Conservation (phyloP, 768 basidiomycete species). For the Trametopsis cervina region DNA sequence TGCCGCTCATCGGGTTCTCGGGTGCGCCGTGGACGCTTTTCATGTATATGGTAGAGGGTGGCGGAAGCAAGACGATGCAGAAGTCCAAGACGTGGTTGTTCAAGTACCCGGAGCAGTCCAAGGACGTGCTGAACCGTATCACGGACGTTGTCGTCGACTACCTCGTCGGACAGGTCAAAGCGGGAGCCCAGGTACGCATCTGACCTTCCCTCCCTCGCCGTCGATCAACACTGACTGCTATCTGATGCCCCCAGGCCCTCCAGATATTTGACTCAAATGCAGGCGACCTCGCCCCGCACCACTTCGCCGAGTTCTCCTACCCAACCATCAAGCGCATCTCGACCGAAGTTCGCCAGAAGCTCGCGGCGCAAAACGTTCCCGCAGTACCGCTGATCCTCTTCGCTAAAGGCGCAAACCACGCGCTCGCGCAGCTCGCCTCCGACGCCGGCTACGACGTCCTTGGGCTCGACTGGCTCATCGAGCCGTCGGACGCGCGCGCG, state of each 20-base stretch:
- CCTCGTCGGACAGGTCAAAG: constrained; percentile 87
- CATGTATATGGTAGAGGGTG: constrained; percentile 97
- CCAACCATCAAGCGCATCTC: constrained; percentile 75
- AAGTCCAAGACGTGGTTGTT: constrained; percentile 95
- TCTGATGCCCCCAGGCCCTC: constrained; percentile 52
- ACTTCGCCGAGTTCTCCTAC: constrained; percentile 79
- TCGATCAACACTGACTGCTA: background rate
- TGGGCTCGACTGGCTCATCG: constrained; percentile 88
- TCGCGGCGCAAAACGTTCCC: constrained; percentile 47
- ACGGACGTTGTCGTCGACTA: constrained; percentile 89
- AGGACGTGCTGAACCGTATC: constrained; percentile 67
- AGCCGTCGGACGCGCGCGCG: constrained; percentile 62
- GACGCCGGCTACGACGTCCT: constrained; percentile 78
- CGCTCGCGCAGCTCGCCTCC: constrained; percentile 52
- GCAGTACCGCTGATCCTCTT: constrained; percentile 83
- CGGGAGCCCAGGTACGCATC: constrained; percentile 86
- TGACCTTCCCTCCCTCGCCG: too few species aligned
- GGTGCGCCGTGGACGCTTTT: constrained; percentile 99
- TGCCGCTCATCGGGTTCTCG: constrained; percentile 95
- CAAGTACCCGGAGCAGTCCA: constrained; percentile 80
- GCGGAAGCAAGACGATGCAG: constrained; percentile 82
- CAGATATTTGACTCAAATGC: constrained; percentile 99
- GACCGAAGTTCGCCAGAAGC: constrained; percentile 51
- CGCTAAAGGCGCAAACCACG: constrained; percentile 87
- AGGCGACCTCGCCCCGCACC: constrained; percentile 83